These are phyloP conservation scores for Metschnikowia drakensbergensis DNA, from an alignment of 805 yeast genomes.

Conservation along the genomic window DNA sequence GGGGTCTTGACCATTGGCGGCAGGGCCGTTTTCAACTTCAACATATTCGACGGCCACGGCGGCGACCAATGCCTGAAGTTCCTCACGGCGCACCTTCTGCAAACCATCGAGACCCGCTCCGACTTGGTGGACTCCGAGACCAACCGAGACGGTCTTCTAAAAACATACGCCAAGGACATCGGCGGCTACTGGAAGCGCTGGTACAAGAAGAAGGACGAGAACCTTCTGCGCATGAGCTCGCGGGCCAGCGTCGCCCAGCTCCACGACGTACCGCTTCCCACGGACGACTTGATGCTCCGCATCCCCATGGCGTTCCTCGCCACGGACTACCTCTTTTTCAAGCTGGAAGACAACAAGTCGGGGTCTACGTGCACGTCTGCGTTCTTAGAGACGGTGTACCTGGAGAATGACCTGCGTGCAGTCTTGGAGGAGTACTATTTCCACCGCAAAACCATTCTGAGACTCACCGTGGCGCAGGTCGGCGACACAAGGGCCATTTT, in stretches of 20 bases:
- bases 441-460: conserved; percentile 61
- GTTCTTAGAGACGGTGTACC: conserved; percentile 48
- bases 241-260: conserved; percentile 15
- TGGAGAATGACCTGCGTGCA: conserved; percentile 26
- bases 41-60: conserved; percentile 94
- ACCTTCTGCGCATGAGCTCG: conserved; percentile 25
- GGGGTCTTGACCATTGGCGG: conserved; percentile 44
- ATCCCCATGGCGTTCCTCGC: conserved; percentile 61
- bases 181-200: conserved; percentile 88
- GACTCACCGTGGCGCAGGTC: conserved; percentile 77
- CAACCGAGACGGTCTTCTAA: conserved; percentile 41
- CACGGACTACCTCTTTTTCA: conserved; percentile 60
- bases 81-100: conserved; percentile 50
- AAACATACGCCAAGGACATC: conserved; percentile 53
- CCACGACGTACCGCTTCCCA: conserved; percentile 9
- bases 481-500: conserved; percentile 89
- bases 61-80: conserved; percentile 70
- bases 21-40: conserved; percentile 52
- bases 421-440: conserved; percentile 47
- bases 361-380: conserved; percentile 78
- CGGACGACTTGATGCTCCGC: conserved; percentile 58
- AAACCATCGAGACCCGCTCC: conserved; percentile 42
- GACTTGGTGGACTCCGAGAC: conserved; percentile 22
- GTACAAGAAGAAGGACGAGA: conserved; percentile 44
- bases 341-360: conserved; percentile 33